phyloP scores from a whole-genome alignment of 495 filamentous ascomycete genomes.

The Penicillium lividum region DNA sequence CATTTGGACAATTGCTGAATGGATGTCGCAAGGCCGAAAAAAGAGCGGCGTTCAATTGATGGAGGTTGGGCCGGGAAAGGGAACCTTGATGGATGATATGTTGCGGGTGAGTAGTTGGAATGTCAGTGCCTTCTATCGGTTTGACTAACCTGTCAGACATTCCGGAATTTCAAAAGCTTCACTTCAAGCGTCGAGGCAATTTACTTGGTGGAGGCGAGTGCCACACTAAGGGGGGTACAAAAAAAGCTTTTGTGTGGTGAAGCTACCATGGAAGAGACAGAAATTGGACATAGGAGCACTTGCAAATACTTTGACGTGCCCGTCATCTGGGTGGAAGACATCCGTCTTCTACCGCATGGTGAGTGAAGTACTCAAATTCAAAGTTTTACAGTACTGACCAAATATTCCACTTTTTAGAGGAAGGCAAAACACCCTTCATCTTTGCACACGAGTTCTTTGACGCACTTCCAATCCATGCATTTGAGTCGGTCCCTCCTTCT shows the following conservation, averaged over 20 bases:
- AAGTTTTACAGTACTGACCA: neutral
- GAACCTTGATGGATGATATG: constrained; percentile 97
- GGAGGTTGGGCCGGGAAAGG: constrained; percentile 91
- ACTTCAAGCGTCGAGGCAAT: constrained; percentile 75
- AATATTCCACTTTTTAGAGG: constrained; percentile 23
- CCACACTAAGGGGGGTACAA: constrained; percentile 71
- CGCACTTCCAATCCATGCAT: constrained; percentile 95
- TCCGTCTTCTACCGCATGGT: constrained; percentile 77
- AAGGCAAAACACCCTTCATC: constrained; percentile 80
- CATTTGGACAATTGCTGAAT: constrained; percentile 93
- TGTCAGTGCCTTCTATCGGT: neutral
- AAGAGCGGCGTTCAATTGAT: constrained; percentile 77
- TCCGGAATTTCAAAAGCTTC: constrained; percentile 78
- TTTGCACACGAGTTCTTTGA: constrained; percentile 99
- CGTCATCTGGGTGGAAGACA: constrained; percentile 89
- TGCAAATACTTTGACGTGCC: constrained; percentile 73
- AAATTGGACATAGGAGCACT: constrained; percentile 71
- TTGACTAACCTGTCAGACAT: constrained; percentile 58
- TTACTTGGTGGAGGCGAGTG: constrained; percentile 89
- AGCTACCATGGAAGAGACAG: constrained; percentile 64
- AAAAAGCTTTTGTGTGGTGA: constrained; percentile 81
- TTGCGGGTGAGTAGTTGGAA: constrained; percentile 62
- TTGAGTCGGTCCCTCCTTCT: constrained; percentile 65
- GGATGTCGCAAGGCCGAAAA: constrained; percentile 82
- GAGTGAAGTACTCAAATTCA: constrained; percentile 15